Evolutionary conservation across 768 basidiomycete genomes (phyloP).

Genomic region (Leucocoprinus birnbaumii): DNA sequence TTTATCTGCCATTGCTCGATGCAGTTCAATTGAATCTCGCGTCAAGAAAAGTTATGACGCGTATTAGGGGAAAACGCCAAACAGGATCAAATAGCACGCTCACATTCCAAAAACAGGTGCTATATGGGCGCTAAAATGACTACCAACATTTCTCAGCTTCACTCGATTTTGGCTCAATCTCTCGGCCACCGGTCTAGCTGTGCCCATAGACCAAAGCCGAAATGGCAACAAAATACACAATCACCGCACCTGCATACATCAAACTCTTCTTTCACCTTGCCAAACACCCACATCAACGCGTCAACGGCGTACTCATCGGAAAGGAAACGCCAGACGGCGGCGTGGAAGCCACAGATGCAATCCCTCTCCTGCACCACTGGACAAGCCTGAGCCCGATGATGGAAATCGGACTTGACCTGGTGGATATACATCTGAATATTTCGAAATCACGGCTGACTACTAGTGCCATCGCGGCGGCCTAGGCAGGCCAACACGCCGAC

Average conservation of each 20-base stretch:
- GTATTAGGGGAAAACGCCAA: not conserved
- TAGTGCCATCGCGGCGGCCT: conserved; percentile 12
- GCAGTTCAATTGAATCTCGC: not conserved
- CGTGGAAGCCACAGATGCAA: conserved; percentile 57
- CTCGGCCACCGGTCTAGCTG: no score
- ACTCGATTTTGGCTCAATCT: not conserved
- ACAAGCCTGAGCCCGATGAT: conserved; percentile 82
- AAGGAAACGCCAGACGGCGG: conserved; percentile 27
- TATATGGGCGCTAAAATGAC: conserved; percentile 3
- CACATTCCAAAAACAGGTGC: not conserved
- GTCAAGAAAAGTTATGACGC: not conserved
- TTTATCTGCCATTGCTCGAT: conserved; percentile 14
- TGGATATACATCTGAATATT: conserved; percentile 28
- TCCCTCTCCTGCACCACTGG: conserved; percentile 85
- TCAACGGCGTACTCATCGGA: conserved; percentile 79
- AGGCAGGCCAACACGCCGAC: conserved; percentile 63
- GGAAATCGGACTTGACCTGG: conserved; percentile 80
- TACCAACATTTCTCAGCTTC: not conserved
- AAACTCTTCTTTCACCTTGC: conserved; percentile 79
- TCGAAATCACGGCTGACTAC: conserved; percentile 1
- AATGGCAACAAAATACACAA: conserved; percentile 36
- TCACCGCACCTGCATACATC: conserved; percentile 63
- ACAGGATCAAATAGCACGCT: conserved; percentile 1
- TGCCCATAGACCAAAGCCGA: not conserved
- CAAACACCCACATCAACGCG: conserved; percentile 72